phyloP scores from a whole-genome alignment of 768 basidiomycete genomes.

The Auriscalpium orientale region DNA sequence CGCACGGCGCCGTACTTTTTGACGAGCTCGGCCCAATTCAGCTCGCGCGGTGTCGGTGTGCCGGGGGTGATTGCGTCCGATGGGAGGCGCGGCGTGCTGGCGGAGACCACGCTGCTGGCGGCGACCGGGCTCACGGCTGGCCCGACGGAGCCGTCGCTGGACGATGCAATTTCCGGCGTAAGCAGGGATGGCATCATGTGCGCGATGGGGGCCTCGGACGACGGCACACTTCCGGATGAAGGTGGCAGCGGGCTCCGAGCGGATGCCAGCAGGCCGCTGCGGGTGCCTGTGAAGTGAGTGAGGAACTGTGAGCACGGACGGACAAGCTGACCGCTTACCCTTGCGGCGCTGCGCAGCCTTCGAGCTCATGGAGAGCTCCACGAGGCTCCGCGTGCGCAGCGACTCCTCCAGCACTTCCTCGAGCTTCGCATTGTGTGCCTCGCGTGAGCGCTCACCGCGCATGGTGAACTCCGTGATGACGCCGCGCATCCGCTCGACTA shows the following conservation, averaged over 20 bases:
- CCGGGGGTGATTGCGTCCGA: neutral
- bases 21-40: neutral
- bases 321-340: too few species aligned
- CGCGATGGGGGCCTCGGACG: too few species aligned
- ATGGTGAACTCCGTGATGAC: neutral
- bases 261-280: too few species aligned
- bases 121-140: neutral
- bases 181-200: too few species aligned
- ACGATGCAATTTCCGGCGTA: too few species aligned
- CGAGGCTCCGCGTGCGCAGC: neutral
- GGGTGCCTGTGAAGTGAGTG: too few species aligned
- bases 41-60: neutral
- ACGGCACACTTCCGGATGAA: too few species aligned
- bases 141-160: neutral
- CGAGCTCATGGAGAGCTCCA: too few species aligned
- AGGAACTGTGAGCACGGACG: too few species aligned
- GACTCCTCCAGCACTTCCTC: neutral
- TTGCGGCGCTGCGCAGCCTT: too few species aligned
- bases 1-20: neutral
- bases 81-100: neutral
- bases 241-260: too few species aligned
- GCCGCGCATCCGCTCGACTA: neutral
- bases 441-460: neutral
- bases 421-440: neutral
- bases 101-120: neutral